Conservation (phyloP, 805 yeast species). For the Candida ortonii region DNA sequence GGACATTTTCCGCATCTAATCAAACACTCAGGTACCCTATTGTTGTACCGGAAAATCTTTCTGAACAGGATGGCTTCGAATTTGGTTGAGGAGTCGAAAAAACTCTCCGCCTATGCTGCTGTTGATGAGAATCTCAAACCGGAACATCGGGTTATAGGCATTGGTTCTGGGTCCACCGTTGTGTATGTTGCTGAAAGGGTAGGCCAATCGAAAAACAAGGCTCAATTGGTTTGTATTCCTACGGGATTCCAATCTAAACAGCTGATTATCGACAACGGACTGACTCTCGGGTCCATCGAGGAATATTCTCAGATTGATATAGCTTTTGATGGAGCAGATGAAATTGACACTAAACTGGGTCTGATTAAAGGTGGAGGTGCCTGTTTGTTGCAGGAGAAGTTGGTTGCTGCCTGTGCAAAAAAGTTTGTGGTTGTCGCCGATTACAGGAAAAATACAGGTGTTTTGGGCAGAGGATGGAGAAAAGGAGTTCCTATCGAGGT, state of each 20-base stretch:
- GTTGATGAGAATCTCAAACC: slow-evolving; percentile 82
- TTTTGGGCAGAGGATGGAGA: slow-evolving; percentile 77
- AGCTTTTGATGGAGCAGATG: slow-evolving; percentile 99
- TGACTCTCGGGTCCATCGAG: slow-evolving; percentile 76
- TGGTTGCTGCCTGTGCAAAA: slow-evolving; percentile 78
- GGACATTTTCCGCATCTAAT: no score
- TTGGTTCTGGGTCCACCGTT: slow-evolving; percentile 97
- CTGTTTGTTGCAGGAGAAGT: slow-evolving; percentile 92
- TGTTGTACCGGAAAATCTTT: not conserved
- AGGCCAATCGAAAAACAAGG: slow-evolving; percentile 60
- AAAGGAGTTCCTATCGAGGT: slow-evolving; percentile 96
- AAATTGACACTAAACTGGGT: slow-evolving; percentile 76
- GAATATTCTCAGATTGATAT: slow-evolving; percentile 80
- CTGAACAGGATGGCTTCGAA: slow-evolving; percentile 18
- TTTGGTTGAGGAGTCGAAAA: slow-evolving; percentile 77
- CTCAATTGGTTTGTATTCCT: slow-evolving; percentile 74
- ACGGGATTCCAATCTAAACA: slow-evolving; percentile 96
- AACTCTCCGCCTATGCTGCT: slow-evolving; percentile 86
- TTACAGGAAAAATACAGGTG: slow-evolving; percentile 72
- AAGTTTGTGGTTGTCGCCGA: slow-evolving; percentile 89
- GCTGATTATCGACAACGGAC: slow-evolving; percentile 77
- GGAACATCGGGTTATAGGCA: slow-evolving; percentile 73
- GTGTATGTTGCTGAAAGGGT: slow-evolving; percentile 95
- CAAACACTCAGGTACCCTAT: no score
- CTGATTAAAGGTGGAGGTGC: slow-evolving; percentile 99